Evolutionary conservation across 768 basidiomycete genomes (phyloP).

Genomic region (Boletus speciosus): DNA sequence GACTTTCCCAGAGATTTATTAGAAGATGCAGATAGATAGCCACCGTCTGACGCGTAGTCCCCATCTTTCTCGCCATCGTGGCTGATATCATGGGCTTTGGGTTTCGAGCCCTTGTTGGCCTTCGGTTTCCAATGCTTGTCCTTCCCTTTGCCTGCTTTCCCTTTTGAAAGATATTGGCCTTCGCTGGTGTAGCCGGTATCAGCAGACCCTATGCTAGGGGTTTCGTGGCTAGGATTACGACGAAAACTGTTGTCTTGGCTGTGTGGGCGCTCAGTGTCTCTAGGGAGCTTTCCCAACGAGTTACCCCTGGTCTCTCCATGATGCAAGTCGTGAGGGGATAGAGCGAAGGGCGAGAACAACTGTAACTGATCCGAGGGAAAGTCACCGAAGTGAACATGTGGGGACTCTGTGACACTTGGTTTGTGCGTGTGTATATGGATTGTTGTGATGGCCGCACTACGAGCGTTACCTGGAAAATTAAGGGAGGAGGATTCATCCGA

Average conservation of each 20-base stretch:
- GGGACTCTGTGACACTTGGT: conserved; percentile 27
- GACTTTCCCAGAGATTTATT: conserved; percentile 32
- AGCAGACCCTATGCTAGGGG: conserved; percentile 13
- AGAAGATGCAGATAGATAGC: conserved; percentile 33
- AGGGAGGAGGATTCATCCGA: conserved; percentile 42
- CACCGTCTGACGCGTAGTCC: conserved; percentile 28
- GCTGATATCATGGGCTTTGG: conserved; percentile 13
- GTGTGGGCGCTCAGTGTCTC: conserved; percentile 13
- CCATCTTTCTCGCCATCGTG: conserved; percentile 20
- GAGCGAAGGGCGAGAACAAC: conserved; percentile 23
- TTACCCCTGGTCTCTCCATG: not conserved
- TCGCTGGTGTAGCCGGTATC: conserved; percentile 30
- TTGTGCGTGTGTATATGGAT: conserved; percentile 26
- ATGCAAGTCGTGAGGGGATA: conserved; percentile 8
- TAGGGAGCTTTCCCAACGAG: not conserved
- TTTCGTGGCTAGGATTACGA: conserved; percentile 5
- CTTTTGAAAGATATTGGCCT: conserved; percentile 31
- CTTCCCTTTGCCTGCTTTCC: conserved; percentile 15
- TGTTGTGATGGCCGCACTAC: conserved; percentile 12
- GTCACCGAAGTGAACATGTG: conserved; percentile 30
- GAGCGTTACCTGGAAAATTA: conserved; percentile 21
- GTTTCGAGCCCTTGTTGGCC: conserved; percentile 15
- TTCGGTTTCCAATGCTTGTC: conserved; percentile 21
- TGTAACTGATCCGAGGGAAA: conserved; percentile 30
- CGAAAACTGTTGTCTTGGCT: conserved; percentile 25